Percentiles rank a stretch among this genome's conserved stretches.
phyloP scores from a whole-genome alignment of 75 land plant species.

The Ceratopteris richardii region DNA sequence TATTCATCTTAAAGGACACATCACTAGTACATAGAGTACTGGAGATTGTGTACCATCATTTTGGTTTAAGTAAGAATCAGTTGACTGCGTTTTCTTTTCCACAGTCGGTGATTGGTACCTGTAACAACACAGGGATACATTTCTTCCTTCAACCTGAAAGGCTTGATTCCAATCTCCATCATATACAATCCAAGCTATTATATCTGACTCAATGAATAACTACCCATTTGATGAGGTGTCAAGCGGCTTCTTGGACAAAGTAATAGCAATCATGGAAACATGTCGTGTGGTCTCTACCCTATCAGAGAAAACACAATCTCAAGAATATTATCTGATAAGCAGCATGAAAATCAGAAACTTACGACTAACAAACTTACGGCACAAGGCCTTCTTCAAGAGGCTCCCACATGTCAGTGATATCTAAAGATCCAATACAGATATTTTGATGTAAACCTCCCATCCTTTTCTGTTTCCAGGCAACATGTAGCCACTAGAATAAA shows the following conservation, averaged over 20 bases:
- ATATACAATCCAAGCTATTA: background rate
- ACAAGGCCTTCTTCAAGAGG: constrained; percentile 94
- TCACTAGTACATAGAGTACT: no score
- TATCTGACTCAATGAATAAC: background rate
- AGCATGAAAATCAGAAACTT: background rate
- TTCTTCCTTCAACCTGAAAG: background rate
- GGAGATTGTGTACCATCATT: constrained; percentile 2
- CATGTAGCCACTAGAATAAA: background rate
- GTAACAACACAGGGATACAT: background rate
- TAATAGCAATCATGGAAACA: constrained; percentile 92
- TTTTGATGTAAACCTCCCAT: constrained; percentile 76
- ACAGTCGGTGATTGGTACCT: background rate
- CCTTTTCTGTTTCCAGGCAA: constrained; percentile 41
- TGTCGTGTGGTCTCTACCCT: constrained; percentile 88
- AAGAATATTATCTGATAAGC: background rate
- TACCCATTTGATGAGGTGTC: constrained; percentile 86
- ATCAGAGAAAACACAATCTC: constrained; percentile 4
- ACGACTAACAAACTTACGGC: constrained; percentile 42
- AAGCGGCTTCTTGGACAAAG: constrained; percentile 62
- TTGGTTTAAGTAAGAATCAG: background rate
- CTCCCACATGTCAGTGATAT: constrained; percentile 89
- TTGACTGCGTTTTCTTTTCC: background rate
- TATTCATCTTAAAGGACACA: background rate
- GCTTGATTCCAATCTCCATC: background rate
- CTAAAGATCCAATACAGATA: constrained; percentile 62